Evolutionary conservation across 495 filamentous ascomycete genomes (phyloP), one percentile per base, ranked within the genome.

Genomic region (Penicillium simplicissimum): DNA sequence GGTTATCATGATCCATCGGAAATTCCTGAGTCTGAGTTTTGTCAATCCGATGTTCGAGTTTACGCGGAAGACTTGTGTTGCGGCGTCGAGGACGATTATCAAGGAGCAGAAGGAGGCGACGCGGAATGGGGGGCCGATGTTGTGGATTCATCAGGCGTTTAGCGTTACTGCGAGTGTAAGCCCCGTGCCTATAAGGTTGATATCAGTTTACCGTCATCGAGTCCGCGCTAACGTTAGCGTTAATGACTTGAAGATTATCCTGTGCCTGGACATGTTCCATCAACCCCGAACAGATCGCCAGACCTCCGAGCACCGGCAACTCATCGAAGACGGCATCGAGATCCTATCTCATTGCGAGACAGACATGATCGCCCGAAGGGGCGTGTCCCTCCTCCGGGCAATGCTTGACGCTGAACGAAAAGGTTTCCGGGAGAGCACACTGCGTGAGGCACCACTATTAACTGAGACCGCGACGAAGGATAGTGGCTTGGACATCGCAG

Each of bases 1-100:
- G 60, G 68, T 79, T 25, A 81, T 81, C 40, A 79, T 79, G 78
- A 76, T 81, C 21, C 76, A 81, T 57, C 63, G 77, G 23, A 74
- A 73, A 23, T 81, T 79, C 43, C 56, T 81, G 1, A 72, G 70
- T 25, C 54, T 68, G 48, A 78, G 76, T 55, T 81, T 81, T 62
- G 66, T 67, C 6, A 72, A 74, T 48, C 73, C 75, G 0, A 72
- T 71, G 58, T 81, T 72, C 45, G 71, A 68, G 9, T 75, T 74
- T 14, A 77, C 72, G 34, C 66, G 76, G 21, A 66, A 72, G 55
- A 77, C 76, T 0, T 79, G 76, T 38, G 64, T 76, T 6, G 72
- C 70, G 4, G 72, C 76, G 0, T 73, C 76, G 0, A 70, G 74
- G 37, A 76, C 70, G 0, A 81, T 81, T 34, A 75, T 81, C 40